Conservation (phyloP, 495 filamentous ascomycete genomes). For the Aspergillus biplanus region DNA sequence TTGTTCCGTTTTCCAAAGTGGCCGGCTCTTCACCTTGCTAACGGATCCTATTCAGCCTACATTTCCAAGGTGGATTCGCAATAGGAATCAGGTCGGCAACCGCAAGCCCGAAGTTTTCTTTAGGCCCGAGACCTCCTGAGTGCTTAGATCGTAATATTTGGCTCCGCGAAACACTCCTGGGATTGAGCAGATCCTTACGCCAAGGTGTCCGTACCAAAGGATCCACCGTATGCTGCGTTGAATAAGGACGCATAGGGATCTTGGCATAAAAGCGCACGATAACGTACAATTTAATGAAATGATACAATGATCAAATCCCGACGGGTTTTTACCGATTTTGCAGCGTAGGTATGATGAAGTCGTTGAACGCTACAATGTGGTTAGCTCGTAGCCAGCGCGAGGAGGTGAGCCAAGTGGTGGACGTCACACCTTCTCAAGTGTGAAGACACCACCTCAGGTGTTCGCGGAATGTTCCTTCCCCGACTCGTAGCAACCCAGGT, state of each 20-base stretch:
- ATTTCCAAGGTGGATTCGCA: conserved; percentile 82
- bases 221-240: conserved; percentile 7
- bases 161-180: conserved; percentile 6
- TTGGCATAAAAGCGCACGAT: conserved; percentile 31
- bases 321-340: background rate
- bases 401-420: too few relatives aligned
- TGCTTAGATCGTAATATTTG: conserved; percentile 13
- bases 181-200: conserved; percentile 12
- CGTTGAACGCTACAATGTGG: too few relatives aligned
- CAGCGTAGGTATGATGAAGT: background rate
- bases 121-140: conserved; percentile 30
- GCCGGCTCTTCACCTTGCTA: conserved; percentile 17
- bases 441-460: too few relatives aligned
- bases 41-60: conserved; percentile 58
- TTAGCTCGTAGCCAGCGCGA: too few relatives aligned
- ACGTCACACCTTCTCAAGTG: too few relatives aligned
- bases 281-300: conserved; percentile 40
- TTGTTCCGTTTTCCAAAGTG: background rate
- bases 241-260: conserved; percentile 13
- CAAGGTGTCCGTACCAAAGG: conserved; percentile 5
- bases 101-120: conserved; percentile 41
- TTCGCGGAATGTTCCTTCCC: background rate
- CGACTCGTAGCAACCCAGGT: background rate
- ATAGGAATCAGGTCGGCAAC: conserved; percentile 47
- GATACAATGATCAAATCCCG: conserved; percentile 27